phyloP scores from a whole-genome alignment of 257 asterid genomes.

The Forsythia suspensa region DNA sequence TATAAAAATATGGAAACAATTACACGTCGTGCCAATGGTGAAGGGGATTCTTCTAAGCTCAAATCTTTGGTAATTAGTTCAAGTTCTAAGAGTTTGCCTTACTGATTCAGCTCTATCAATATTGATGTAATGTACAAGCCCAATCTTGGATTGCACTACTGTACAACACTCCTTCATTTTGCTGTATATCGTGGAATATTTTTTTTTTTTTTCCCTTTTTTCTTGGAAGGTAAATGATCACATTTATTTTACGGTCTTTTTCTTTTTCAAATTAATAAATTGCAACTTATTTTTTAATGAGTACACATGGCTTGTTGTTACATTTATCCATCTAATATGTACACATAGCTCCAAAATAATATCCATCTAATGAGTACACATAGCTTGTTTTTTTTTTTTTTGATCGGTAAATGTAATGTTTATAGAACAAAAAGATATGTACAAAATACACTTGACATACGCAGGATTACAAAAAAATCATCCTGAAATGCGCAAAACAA shows the following conservation, averaged over 20 bases:
- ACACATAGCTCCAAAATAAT: too few relatives aligned
- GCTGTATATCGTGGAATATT: neutral
- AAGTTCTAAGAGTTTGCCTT: conserved; percentile 92
- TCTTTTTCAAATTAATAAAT: too few relatives aligned
- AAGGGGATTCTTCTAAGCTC: conserved; percentile 46
- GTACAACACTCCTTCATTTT: neutral
- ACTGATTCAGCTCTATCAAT: conserved; percentile 12
- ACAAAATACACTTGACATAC: too few relatives aligned
- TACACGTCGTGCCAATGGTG: conserved; percentile 67
- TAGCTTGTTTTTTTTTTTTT: too few relatives aligned
- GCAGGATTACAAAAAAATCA: too few relatives aligned
- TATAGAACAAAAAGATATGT: too few relatives aligned
- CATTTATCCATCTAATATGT: too few relatives aligned
- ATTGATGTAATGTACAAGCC: neutral
- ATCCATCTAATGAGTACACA: too few relatives aligned
- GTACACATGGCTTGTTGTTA: too few relatives aligned
- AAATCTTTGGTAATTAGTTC: conserved; percentile 69
- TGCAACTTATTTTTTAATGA: neutral
- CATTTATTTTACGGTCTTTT: too few relatives aligned
- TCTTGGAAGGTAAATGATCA: neutral
- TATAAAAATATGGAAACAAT: conserved; percentile 75
- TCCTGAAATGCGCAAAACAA: too few relatives aligned
- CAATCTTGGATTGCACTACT: conserved; percentile 5
- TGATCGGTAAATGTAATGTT: too few relatives aligned
- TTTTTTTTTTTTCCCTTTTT: neutral